These are phyloP conservation scores for Wickerhamiella allomyrinae DNA, from an alignment of 805 yeast species.

Conservation along the genomic window DNA sequence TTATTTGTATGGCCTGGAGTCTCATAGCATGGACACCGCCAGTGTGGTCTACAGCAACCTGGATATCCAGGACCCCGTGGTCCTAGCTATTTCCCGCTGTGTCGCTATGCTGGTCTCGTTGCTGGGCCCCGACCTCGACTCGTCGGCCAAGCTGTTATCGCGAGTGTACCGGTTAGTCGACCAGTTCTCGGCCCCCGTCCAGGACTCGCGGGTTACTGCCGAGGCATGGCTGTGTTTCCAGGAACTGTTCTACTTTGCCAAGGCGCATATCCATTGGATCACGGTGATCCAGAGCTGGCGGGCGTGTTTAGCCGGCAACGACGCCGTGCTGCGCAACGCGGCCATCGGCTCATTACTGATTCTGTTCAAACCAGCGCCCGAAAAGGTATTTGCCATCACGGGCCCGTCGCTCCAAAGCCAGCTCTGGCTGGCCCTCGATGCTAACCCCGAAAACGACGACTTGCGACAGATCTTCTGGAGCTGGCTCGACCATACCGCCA, in stretches of 20 bases:
- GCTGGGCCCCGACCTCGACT: constrained; percentile 40
- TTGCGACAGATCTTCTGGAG: constrained; percentile 35
- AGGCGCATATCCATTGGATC: constrained; percentile 1
- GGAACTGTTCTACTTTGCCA: constrained; percentile 18
- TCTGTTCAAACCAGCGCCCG: constrained; percentile 40
- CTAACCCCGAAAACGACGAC: constrained; percentile 30
- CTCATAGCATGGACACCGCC: constrained; percentile 34
- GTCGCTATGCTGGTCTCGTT: constrained; percentile 24
- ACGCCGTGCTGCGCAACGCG: constrained; percentile 3
- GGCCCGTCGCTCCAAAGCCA: constrained; percentile 34
- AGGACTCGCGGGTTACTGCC: constrained; percentile 19
- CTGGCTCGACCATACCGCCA: constrained; percentile 45
- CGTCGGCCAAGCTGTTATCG: constrained; percentile 11
- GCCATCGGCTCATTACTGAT: constrained; percentile 31
- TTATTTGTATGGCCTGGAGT: constrained; percentile 31
- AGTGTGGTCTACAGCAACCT: constrained; percentile 37
- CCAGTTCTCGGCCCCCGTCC: constrained; percentile 23
- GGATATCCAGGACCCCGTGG: constrained; percentile 34
- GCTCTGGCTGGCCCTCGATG: constrained; percentile 47
- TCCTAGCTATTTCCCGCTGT: constrained; percentile 31
- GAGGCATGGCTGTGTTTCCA: constrained; percentile 19
- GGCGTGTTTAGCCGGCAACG: constrained; percentile 3
- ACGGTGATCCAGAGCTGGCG: constrained; percentile 13
- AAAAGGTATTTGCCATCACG: constrained; percentile 28
- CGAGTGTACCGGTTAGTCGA: constrained; percentile 23